Base-by-base conservation (phyloP, 352 stramenopile genomes). In the Pseudoperonospora humuli region DNA sequence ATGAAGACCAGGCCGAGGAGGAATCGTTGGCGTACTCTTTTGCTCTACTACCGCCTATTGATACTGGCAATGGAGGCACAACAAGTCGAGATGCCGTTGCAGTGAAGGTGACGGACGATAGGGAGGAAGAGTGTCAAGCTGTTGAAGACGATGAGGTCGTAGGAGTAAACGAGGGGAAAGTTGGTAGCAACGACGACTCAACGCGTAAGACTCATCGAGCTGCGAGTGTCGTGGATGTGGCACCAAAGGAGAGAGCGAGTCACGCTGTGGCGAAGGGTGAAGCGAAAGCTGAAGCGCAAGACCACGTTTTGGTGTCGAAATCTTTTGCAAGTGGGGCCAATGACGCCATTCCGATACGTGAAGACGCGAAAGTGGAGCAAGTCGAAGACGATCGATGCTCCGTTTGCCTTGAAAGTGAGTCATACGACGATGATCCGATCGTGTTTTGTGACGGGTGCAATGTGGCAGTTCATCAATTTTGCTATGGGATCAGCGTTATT, bases 391-490 rank as follows among this genome's bases (percentile, higher is more conserved):
- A 61, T 1, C 50, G 55, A 23, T 96, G 86, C 49, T 64, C 76
- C 0, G 54, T 96, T 40, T 96, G 86, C 52, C 61, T 67, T 4
- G 77, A 93, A 26, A 64, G 67, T 24, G 79, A 95, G 39, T 86
- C 75, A 3, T 86, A 75, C 39, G 83, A 93, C n/a, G 76, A 90
- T 28, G 87, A 96, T 44, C 72, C 70, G 29, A 95, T 96, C 38
- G 66, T 96, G 3, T 94, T 92, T 53, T 96, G 86, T 38, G 86
- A 94, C 36, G 81, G 81, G 4, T 96, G 86, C 39, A 67, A 95
- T 48, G 61, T 90, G 14, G 65, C 73, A 3, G 80, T 95, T 2
- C 86, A 96, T 58, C 85, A 96, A 54, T 84, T 82, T 45, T 96
- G 86, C 61, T 96, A 96, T 39, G 83, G 80, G 3, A 71, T 96